Conservation (phyloP, 148 eudicot genomes). For the Nyssa sinensis region DNA sequence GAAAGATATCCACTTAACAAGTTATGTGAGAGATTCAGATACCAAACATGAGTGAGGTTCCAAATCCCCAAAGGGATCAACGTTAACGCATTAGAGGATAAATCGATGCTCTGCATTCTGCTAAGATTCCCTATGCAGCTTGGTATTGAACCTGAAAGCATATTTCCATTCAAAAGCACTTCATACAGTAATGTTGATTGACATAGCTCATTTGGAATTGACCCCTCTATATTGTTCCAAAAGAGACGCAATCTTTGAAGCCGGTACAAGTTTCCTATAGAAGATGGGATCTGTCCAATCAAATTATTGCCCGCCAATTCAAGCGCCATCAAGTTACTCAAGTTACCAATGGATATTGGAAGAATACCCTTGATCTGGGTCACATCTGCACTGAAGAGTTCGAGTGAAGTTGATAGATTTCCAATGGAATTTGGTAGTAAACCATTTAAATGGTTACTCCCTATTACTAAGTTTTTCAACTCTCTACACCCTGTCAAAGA, state of each 20-base stretch:
- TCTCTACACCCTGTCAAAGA: not conserved
- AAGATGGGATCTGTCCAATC: not conserved
- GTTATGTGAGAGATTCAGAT: not conserved
- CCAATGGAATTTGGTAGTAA: not conserved
- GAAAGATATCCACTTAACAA: not conserved
- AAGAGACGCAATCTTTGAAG: not conserved
- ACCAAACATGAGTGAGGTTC: not conserved
- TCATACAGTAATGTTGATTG: not conserved
- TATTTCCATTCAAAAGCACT: not conserved
- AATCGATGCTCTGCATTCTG: not conserved
- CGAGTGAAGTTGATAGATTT: not conserved
- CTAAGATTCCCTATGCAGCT: constrained; percentile 1
- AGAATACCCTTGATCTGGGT: not conserved
- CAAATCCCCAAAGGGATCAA: not conserved
- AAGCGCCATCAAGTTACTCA: not conserved
- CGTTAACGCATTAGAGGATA: not conserved
- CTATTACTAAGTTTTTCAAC: not conserved
- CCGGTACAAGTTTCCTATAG: not conserved
- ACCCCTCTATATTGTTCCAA: not conserved
- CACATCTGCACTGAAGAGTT: not conserved
- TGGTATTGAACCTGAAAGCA: not conserved
- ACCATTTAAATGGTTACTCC: not conserved
- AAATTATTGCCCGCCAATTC: not conserved
- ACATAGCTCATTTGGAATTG: constrained; percentile 1
- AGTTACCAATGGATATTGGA: not conserved